These are phyloP conservation scores for Hemisphaericaspora subhashii DNA, from an alignment of 1,139 yeast genomes.

Conservation along the genomic window DNA sequence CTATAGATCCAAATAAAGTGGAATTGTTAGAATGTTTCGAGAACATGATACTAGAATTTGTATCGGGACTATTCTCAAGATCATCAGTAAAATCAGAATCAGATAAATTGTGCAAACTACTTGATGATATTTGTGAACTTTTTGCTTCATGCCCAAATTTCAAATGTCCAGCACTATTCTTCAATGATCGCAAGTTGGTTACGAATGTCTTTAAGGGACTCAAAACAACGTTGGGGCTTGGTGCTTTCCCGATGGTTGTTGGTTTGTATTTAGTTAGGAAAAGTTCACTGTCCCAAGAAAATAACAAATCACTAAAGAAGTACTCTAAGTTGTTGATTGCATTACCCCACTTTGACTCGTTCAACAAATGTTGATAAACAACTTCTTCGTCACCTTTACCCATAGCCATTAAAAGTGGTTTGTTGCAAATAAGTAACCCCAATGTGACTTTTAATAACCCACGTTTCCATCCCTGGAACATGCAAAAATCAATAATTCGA, in stretches of 20 bases:
- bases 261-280: constrained; percentile 16
- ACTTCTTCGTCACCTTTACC: constrained; percentile 57
- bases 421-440: constrained; percentile 54
- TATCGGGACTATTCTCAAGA: background rate
- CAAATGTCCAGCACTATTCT: background rate
- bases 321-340: constrained; percentile 49
- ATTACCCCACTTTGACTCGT: constrained; percentile 54
- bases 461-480: constrained; percentile 65
- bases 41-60: background rate
- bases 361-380: constrained; percentile 58
- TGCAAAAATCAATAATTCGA: constrained; percentile 53
- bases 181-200: background rate
- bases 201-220: constrained; percentile 5
- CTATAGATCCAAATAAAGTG: background rate
- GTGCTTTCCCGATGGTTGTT: background rate
- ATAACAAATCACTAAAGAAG: constrained; percentile 41
- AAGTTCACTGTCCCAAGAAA: constrained; percentile 37
- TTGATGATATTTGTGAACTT: constrained; percentile 2
- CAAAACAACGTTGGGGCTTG: constrained; percentile 1
- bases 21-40: background rate
- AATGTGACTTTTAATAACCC: constrained; percentile 62
- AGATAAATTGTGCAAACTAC: background rate
- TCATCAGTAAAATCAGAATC: background rate
- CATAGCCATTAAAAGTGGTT: constrained; percentile 50
- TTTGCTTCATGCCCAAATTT: background rate